Percentiles rank a stretch among this genome's conserved stretches.
Conservation (phyloP, 345 rosid species). For the Populus ilicifolia region DNA sequence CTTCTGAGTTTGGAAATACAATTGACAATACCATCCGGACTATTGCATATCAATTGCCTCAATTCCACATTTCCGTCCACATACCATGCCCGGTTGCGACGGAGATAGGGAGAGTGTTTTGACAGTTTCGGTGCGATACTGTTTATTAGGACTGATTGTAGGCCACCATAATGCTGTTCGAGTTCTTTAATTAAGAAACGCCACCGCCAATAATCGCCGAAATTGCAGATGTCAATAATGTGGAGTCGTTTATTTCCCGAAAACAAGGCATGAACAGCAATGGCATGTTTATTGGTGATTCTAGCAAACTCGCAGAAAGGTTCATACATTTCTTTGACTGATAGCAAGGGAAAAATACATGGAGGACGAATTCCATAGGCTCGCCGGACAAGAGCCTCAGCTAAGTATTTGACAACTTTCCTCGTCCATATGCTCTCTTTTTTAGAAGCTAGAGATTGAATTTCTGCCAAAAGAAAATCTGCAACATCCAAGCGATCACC, state of each 20-base stretch:
- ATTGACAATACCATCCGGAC: conserved; percentile 66
- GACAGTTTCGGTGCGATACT: neutral
- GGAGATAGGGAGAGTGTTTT: neutral
- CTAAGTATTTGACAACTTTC: neutral
- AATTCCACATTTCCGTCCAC: neutral
- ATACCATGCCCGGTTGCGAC: neutral
- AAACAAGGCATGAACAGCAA: rapidly evolving
- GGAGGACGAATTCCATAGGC: neutral
- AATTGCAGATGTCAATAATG: neutral
- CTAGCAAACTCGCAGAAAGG: neutral
- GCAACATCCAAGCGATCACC: neutral
- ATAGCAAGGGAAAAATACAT: neutral
- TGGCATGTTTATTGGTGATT: neutral
- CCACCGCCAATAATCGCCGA: neutral
- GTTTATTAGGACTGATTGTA: neutral
- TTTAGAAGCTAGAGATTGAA: neutral
- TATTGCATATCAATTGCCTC: conserved; percentile 48
- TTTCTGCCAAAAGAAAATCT: neutral
- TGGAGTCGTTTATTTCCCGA: neutral
- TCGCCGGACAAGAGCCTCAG: neutral
- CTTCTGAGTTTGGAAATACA: conserved; percentile 42
- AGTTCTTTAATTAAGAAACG: rapidly evolving
- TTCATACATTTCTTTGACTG: rapidly evolving
- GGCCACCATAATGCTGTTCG: neutral
- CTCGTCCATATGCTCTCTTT: neutral